phyloP scores from a whole-genome alignment of 2,329 filamentous ascomycete species.

The Didymella lethalis region DNA sequence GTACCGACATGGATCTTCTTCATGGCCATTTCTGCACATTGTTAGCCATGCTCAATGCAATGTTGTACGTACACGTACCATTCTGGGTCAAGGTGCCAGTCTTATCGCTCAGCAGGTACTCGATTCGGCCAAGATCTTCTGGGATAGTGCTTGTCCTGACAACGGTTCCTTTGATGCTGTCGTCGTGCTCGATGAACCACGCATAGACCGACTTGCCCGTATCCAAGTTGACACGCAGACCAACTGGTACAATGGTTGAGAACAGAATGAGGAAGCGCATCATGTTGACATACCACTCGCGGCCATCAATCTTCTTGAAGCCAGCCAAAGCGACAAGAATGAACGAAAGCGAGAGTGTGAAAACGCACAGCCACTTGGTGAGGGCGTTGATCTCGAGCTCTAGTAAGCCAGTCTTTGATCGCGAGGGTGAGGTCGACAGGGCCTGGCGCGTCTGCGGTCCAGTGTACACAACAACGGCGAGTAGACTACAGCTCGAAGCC shows the following conservation, averaged over 20 bases:
- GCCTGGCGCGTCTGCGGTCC: conserved; percentile 93
- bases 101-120: conserved; percentile 96
- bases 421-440: conserved; percentile 87
- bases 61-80: conserved; percentile 50
- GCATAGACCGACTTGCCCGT: conserved; percentile 97
- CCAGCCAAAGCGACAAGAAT: conserved; percentile 87
- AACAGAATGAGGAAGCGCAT: conserved; percentile 98
- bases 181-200: conserved; percentile 90
- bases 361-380: conserved; percentile 91
- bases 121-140: conserved; percentile 92
- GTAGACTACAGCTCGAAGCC: conserved; percentile 86
- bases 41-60: conserved; percentile 20
- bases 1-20: conserved; percentile 99
- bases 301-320: conserved; percentile 71
- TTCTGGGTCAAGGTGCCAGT: conserved; percentile 98
- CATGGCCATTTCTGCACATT: conserved; percentile 82
- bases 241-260: conserved; percentile 99
- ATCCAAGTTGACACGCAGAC: conserved; percentile 93
- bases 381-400: conserved; percentile 97
- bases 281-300: conserved; percentile 92
- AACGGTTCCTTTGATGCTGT: conserved; percentile 88
- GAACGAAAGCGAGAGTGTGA: conserved; percentile 86
- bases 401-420: conserved; percentile 91
- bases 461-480: conserved; percentile 93
- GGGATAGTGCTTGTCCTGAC: conserved; percentile 97